Evolutionary conservation across 768 basidiomycete genomes (phyloP).

Genomic region (Antrodiella citrinella): DNA sequence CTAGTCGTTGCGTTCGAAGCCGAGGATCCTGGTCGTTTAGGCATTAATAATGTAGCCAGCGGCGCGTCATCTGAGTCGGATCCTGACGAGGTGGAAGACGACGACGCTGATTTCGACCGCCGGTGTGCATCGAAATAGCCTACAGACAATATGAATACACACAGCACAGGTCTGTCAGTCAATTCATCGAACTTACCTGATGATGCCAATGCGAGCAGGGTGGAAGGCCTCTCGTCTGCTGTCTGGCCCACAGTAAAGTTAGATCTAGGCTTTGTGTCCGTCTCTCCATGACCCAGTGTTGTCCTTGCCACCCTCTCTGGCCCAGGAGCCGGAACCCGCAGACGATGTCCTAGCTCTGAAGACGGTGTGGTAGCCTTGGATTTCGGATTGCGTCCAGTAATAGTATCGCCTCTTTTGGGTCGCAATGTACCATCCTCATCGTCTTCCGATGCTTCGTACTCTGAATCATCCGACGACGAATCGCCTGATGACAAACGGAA

Average conservation of each 20-base stretch:
- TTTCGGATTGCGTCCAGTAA: constrained; percentile 17
- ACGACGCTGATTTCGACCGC: background rate
- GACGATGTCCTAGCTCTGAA: constrained; percentile 22
- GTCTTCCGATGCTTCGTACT: constrained; percentile 26
- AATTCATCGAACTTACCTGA: constrained; percentile 9
- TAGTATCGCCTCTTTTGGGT: constrained; percentile 26
- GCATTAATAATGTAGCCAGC: constrained; percentile 51
- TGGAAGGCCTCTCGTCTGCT: constrained; percentile 37
- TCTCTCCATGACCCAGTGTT: constrained; percentile 8
- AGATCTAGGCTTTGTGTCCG: background rate
- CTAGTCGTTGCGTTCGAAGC: constrained; percentile 26
- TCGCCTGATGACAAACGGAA: constrained; percentile 20
- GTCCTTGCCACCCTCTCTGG: constrained; percentile 14
- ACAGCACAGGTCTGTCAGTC: too few relatives aligned
- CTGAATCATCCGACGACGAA: constrained; percentile 9
- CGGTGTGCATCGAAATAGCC: background rate
- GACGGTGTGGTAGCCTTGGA: constrained; percentile 11
- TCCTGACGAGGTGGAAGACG: constrained; percentile 24
- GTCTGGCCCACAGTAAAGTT: background rate
- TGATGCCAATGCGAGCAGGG: constrained; percentile 14
- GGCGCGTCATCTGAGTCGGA: constrained; percentile 53
- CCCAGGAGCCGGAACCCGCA: constrained; percentile 1
- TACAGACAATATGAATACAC: too few relatives aligned
- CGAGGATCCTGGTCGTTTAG: constrained; percentile 61
- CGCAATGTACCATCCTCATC: constrained; percentile 23